Evolutionary conservation across 768 basidiomycete species (phyloP), one percentile per base, ranked within the genome.

Genomic region (Tulasnella sp.): DNA sequence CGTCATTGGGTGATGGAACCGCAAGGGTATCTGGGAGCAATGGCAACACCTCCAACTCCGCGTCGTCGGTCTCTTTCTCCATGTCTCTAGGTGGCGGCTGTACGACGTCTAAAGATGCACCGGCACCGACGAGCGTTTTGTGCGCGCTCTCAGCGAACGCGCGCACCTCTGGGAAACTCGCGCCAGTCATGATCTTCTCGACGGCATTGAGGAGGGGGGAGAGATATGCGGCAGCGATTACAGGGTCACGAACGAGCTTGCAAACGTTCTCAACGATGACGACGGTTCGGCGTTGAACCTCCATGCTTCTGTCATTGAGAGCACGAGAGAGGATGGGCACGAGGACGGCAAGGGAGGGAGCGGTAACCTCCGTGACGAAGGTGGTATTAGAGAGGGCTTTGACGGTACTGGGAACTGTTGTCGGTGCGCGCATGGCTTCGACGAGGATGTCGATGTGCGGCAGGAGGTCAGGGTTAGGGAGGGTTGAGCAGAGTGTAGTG

Each of bases 151-250:
- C 83, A 56, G 82, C 93, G 70, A 96, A 97, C n/a, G 88, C 90
- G 60, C 93, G 87, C 66, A 96, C 90, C 75, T 98, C 95, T 55
- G 95, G 95, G 78, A 98, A 98, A 26, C 94, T 91, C 56, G 94
- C 94, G 17, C 86, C 81, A 58, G 83, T 82, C 11, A 88, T 88
- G 65, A 97, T 91, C 72, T 86, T 88, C 68, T 88, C 82, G 17
- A 95, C 91, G 60, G 94, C 92, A 32, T 89, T 86, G 3, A 95
- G 85, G 43, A 98, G 82, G 42, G 85, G 78, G 64, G 85, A 86
- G 32, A 94, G 81, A 71, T 97, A 93, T 32, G 79, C 79, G 3
- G 93, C 94, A 52, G 95, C 95, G 41, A 97, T 82, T 61, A 79
- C 83, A 2, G 89, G 86, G 67, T 94, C 83, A 64, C 95, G 86